phyloP scores from a whole-genome alignment of 1,139 yeast species.

The Sugiyamaella neomexicana region DNA sequence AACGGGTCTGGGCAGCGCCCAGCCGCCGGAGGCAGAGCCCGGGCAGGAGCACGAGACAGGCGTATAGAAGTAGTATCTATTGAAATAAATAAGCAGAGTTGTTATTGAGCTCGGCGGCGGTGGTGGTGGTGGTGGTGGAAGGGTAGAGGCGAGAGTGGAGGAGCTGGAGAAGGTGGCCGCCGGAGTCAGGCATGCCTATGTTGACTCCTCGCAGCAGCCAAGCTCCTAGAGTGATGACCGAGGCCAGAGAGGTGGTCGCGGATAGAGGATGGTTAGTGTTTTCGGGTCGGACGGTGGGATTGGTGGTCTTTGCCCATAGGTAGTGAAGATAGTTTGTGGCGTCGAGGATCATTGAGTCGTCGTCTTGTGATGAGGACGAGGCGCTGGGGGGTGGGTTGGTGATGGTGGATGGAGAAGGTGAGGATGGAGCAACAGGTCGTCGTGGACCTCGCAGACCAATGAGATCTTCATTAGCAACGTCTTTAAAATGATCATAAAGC shows the following conservation, averaged over 20 bases:
- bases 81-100: constrained; percentile 16
- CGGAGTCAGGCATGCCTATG: constrained; percentile 26
- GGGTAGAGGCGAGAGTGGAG: constrained; percentile 23
- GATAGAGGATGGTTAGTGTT: constrained; percentile 1
- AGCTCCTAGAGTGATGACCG: constrained; percentile 26
- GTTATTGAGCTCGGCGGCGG: not conserved
- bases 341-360: constrained; percentile 23
- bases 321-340: constrained; percentile 29
- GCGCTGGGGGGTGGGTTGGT: not conserved
- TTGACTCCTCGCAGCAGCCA: constrained; percentile 26
- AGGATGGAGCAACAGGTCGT: not conserved
- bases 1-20: constrained; percentile 2
- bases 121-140: constrained; percentile 1
- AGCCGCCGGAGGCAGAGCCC: constrained; percentile 2
- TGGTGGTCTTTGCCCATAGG: constrained; percentile 23
- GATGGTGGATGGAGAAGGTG: not conserved
- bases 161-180: constrained; percentile 26
- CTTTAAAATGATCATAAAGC: constrained; percentile 31
- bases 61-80: not conserved
- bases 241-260: constrained; percentile 8
- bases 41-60: not conserved
- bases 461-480: constrained; percentile 6
- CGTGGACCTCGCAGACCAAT: not conserved
- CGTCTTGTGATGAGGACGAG: no score
- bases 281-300: constrained; percentile 8